Evolutionary conservation across 768 basidiomycete species (phyloP).

Genomic region (Pleurotus salmoneostramineus): DNA sequence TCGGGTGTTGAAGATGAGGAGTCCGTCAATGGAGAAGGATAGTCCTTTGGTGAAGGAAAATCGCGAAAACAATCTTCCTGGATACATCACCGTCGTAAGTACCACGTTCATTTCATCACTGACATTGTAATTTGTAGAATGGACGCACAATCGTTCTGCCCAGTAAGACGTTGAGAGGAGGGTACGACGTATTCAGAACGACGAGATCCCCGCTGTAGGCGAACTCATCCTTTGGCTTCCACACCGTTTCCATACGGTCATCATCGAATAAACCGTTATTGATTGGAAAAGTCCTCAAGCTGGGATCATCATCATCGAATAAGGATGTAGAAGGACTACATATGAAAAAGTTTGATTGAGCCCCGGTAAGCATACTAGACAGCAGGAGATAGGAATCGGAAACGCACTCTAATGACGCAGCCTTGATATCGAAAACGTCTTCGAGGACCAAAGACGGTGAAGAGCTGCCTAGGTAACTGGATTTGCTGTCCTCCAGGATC

Average conservation of each 20-base stretch:
- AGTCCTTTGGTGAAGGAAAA: conserved; percentile 2
- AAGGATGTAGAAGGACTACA: neutral
- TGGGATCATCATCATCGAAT: conserved; percentile 4
- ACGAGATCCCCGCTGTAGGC: neutral
- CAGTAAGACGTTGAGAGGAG: neutral
- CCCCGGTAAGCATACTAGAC: neutral
- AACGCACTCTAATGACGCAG: conserved; percentile 3
- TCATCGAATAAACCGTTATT: conserved; percentile 6
- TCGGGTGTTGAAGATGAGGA: neutral
- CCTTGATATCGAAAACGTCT: conserved; percentile 5
- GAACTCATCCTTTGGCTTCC: neutral
- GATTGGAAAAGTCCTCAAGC: conserved; percentile 1
- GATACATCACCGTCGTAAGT: neutral
- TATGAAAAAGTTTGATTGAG: neutral
- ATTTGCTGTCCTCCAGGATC: neutral
- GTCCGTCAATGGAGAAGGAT: neutral
- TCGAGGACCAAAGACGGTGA: neutral
- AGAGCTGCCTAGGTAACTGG: neutral
- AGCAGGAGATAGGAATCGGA: neutral
- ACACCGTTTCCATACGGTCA: conserved; percentile 2
- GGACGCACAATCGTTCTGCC: neutral
- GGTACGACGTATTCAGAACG: neutral
- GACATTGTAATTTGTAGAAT: neutral
- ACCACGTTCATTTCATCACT: neutral
- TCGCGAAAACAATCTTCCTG: conserved; percentile 7